Evolutionary conservation across 2,329 filamentous ascomycete species (phyloP).

Genomic region (Emydomyces testavorans): DNA sequence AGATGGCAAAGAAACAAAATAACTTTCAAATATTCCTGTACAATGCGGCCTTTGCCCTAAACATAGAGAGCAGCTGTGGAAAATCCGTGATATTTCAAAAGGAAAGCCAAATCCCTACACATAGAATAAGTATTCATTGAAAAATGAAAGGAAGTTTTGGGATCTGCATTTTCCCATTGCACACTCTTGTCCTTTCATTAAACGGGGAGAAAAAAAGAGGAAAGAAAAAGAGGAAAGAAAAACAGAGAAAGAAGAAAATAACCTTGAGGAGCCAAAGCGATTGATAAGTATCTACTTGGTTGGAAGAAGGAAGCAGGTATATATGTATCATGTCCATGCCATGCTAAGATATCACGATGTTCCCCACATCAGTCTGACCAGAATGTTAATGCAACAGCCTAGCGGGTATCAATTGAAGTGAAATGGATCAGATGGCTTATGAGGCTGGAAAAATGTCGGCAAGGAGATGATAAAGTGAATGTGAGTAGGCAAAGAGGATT

Average conservation of each 20-base stretch:
- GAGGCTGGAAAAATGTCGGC: background rate
- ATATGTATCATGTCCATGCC: background rate
- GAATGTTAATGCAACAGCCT: background rate
- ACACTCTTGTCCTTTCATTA: background rate
- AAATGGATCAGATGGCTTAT: too few relatives aligned
- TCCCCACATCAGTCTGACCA: background rate
- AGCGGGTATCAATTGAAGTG: too few relatives aligned
- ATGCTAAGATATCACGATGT: background rate
- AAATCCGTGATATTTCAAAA: background rate
- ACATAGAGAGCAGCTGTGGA: background rate
- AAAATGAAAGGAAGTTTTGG: background rate
- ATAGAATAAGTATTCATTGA: too few relatives aligned
- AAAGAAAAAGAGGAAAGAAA: too few relatives aligned
- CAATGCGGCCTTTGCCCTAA: background rate
- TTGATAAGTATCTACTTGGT: background rate
- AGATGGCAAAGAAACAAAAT: too few relatives aligned
- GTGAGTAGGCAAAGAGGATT: background rate
- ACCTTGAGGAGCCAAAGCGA: too few relatives aligned
- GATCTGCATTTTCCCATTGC: background rate
- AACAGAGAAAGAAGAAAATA: too few relatives aligned
- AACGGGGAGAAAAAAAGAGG: too few relatives aligned
- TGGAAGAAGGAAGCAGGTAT: slow-evolving; percentile 2
- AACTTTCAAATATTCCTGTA: too few relatives aligned
- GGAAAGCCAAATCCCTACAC: background rate
- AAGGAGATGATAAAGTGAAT: background rate